A percentile compares a stretch with the other conserved stretches of the same genome.
Evolutionary conservation across 257 asterid species (phyloP).

Genomic region (Voacanga thouarsii): DNA sequence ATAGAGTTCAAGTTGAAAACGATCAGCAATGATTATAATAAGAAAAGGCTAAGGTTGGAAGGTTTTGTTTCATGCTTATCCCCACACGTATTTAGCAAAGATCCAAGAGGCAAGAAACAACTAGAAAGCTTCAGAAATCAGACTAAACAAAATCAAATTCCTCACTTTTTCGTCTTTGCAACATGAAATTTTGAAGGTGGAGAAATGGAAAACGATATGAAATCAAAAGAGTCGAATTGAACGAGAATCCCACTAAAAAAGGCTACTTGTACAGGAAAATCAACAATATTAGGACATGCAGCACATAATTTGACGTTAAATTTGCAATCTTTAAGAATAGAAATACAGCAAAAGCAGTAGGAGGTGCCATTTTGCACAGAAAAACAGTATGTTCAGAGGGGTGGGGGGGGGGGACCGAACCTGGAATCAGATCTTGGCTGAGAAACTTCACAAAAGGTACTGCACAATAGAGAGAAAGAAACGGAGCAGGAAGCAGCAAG

Average conservation of each 20-base stretch:
- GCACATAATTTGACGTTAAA: background rate
- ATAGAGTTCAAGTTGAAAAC: background rate
- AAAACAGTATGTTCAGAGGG: too few relatives aligned
- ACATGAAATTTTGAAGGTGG: too few relatives aligned
- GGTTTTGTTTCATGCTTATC: background rate
- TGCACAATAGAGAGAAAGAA: too few relatives aligned
- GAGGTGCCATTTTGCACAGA: too few relatives aligned
- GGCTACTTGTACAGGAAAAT: background rate
- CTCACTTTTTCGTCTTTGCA: too few relatives aligned
- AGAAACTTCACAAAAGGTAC: background rate
- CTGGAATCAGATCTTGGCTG: background rate
- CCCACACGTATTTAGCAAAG: background rate
- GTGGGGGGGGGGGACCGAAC: background rate
- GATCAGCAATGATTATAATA: background rate
- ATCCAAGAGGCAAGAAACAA: background rate
- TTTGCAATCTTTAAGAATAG: background rate
- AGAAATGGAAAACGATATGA: background rate
- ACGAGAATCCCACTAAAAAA: background rate
- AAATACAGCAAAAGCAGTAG: too few relatives aligned
- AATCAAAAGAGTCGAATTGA: background rate
- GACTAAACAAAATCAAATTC: background rate
- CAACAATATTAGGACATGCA: background rate
- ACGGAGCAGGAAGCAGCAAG: too few relatives aligned
- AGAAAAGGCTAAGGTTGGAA: background rate
- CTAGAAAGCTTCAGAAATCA: background rate